A percentile compares a stretch with the other conserved stretches of the same genome.
Conservation (phyloP, 805 yeast species). For the Spathaspora gorwiae region DNA sequence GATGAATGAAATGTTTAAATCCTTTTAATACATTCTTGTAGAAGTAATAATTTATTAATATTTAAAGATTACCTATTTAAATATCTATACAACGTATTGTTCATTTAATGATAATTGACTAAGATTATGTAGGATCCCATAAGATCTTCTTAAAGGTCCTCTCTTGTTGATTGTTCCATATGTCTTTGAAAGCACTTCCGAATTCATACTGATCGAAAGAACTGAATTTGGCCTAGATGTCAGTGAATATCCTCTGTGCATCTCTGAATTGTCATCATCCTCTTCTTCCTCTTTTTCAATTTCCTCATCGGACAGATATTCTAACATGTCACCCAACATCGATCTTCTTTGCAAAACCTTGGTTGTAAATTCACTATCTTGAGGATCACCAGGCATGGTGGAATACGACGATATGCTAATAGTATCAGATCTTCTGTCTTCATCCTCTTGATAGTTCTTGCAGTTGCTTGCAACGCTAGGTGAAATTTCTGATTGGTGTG, state of each 20-base stretch:
- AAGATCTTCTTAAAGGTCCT: background rate
- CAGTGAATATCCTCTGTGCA: background rate
- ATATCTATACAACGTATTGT: too few species aligned
- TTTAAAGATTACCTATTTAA: too few species aligned
- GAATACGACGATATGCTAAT: background rate
- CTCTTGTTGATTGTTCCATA: conserved; percentile 6
- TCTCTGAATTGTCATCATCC: background rate
- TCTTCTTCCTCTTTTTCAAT: background rate
- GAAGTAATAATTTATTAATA: background rate
- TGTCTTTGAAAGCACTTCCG: conserved; percentile 1
- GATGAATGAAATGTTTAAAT: background rate
- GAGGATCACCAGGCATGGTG: background rate
- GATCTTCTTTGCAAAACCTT: conserved; percentile 32
- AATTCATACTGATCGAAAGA: background rate
- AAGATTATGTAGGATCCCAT: conserved; percentile 4
- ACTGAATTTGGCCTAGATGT: background rate
- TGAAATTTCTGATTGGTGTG: conserved; percentile 1
- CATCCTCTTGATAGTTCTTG: background rate
- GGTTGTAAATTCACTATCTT: conserved; percentile 22
- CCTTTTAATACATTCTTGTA: background rate
- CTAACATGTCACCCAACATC: conserved; percentile 42
- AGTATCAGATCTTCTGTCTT: background rate
- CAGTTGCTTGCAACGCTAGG: background rate
- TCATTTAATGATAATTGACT: conserved; percentile 1
- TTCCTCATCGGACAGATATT: conserved; percentile 27